Conservation (phyloP, 129 eudicot genomes). For the Flaveria sonorensis region DNA sequence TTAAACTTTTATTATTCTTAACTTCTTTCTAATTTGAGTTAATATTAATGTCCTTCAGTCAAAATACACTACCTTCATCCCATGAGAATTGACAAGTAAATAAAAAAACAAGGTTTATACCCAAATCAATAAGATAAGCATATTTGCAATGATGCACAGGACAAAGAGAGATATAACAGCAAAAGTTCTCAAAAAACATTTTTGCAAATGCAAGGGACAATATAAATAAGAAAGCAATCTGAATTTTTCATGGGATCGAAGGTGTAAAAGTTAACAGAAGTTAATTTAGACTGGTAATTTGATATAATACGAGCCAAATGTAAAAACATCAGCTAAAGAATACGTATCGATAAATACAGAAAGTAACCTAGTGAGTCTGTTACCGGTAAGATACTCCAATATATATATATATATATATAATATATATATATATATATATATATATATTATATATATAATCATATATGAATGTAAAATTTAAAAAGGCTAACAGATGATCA, state of each 20-base stretch:
- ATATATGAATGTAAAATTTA: not conserved
- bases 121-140: not conserved
- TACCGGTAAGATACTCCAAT: not conserved
- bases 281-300: not conserved
- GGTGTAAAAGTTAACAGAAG: too few relatives aligned
- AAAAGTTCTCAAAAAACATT: not conserved
- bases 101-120: not conserved
- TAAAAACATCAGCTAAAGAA: not conserved
- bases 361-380: not conserved
- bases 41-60: not conserved
- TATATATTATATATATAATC: not conserved
- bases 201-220: not conserved
- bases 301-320: not conserved
- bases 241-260: too few relatives aligned
- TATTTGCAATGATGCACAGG: not conserved
- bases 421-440: too few relatives aligned
- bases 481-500: slow-evolving; percentile 9
- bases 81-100: not conserved
- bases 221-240: not conserved
- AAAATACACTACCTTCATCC: not conserved
- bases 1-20: not conserved
- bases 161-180: not conserved
- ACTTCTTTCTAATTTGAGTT: not conserved
- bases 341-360: not conserved
- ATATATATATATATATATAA: too few relatives aligned